Conservation (phyloP, 2,329 filamentous ascomycete genomes). For the Zymoseptoria tritici region DNA sequence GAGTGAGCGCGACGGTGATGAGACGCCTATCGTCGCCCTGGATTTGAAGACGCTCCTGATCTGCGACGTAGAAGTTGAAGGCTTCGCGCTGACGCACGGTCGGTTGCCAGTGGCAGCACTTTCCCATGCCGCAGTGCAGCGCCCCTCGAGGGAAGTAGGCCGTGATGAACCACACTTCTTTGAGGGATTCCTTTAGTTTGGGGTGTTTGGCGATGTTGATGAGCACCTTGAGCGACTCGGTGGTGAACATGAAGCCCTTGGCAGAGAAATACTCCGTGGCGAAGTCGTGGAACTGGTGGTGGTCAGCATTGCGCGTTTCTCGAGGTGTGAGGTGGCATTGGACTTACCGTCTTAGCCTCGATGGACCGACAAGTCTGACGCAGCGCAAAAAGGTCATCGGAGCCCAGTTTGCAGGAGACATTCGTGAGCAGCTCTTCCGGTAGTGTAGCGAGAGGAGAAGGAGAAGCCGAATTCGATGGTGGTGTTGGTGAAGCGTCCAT, state of each 20-base stretch:
- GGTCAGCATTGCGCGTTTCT: not conserved
- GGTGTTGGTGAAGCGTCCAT: not conserved
- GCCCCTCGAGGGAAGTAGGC: conserved; percentile 14
- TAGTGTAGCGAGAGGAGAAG: conserved; percentile 13
- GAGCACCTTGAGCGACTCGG: conserved; percentile 21
- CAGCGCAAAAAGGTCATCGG: conserved; percentile 22
- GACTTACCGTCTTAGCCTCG: conserved; percentile 12
- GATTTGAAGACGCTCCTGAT: conserved; percentile 19
- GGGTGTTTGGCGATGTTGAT: conserved; percentile 18
- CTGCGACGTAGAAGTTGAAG: conserved; percentile 18
- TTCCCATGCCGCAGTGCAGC: conserved; percentile 12
- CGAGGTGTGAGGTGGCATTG: too few relatives aligned
- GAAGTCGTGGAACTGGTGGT: conserved; percentile 19
- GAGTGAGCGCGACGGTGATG: conserved; percentile 19
- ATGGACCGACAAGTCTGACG: conserved; percentile 22
- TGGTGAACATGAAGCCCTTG: conserved; percentile 22
- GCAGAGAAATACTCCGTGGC: conserved; percentile 21
- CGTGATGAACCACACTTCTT: conserved; percentile 19
- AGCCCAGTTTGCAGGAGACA: conserved; percentile 19
- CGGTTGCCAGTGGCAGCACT: conserved; percentile 14
- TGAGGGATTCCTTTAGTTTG: conserved; percentile 18
- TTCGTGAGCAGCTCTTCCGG: conserved; percentile 26
- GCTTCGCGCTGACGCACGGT: conserved; percentile 21
- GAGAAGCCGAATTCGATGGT: not conserved
- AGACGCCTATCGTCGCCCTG: conserved; percentile 13